phyloP scores from a whole-genome alignment of 495 filamentous ascomycete genomes.

The Ascobolus immersus region DNA sequence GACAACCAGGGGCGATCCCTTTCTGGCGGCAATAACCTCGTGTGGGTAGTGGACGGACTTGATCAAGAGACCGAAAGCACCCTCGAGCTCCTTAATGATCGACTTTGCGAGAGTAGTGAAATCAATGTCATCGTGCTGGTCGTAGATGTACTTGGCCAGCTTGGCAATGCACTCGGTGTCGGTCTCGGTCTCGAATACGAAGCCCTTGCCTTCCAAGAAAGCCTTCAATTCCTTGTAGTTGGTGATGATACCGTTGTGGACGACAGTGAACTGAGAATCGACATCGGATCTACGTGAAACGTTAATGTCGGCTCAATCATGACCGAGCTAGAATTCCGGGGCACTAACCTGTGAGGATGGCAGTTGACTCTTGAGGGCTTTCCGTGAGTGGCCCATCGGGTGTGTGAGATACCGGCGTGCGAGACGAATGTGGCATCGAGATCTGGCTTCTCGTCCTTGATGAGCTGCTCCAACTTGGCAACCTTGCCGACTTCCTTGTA shows the following conservation, averaged over 20 bases:
- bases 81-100: conserved; percentile 92
- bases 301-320: too few species aligned
- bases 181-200: conserved; percentile 95
- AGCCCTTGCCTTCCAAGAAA: conserved; percentile 76
- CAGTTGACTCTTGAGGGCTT: conserved; percentile 82
- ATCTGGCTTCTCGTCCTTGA: conserved; percentile 58
- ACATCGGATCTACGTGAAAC: conserved; percentile 39
- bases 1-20: conserved; percentile 89
- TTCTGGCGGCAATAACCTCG: conserved; percentile 90
- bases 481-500: conserved; percentile 99
- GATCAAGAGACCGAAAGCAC: conserved; percentile 83
- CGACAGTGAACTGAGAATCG: conserved; percentile 84
- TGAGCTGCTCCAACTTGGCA: conserved; percentile 77
- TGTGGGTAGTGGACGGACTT: conserved; percentile 98
- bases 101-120: conserved; percentile 92
- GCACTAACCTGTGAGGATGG: conserved; percentile 78
- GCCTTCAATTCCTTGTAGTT: conserved; percentile 99
- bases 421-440: conserved; percentile 82
- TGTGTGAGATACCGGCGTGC: conserved; percentile 94
- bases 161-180: conserved; percentile 98
- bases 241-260: conserved; percentile 99
- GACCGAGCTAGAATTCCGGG: conserved; percentile 3
- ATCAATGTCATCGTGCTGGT: conserved; percentile 78
- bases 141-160: conserved; percentile 92
- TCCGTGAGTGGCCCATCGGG: conserved; percentile 94